These are phyloP conservation scores for Sugiyamaella sp. DNA, from an alignment of 1,139 yeast genomes.

Conservation along the genomic window DNA sequence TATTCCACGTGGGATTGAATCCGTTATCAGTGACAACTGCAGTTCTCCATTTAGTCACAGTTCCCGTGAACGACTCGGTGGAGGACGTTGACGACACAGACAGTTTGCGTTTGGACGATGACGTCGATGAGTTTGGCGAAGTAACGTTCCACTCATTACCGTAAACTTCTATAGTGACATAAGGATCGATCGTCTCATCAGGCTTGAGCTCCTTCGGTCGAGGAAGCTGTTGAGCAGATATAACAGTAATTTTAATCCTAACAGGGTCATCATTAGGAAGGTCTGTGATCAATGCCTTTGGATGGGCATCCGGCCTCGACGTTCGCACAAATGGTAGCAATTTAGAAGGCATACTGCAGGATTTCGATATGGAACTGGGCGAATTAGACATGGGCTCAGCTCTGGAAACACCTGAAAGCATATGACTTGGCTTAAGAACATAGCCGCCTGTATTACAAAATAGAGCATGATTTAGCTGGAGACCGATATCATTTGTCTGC, in stretches of 20 bases:
- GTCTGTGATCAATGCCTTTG: neutral
- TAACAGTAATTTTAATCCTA: constrained; percentile 49
- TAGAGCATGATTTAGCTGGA: constrained; percentile 86
- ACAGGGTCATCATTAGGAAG: constrained; percentile 27
- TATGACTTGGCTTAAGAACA: constrained; percentile 64
- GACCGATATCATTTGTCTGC: constrained; percentile 92
- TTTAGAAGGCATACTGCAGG: constrained; percentile 4
- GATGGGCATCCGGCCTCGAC: neutral
- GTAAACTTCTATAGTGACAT: constrained; percentile 57
- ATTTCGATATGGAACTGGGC: neutral
- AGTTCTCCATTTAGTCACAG: constrained; percentile 42
- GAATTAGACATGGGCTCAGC: constrained; percentile 6
- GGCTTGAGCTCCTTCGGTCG: constrained; percentile 55
- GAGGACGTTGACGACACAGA: constrained; percentile 17
- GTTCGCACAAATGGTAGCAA: constrained; percentile 11
- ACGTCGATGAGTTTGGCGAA: constrained; percentile 15
- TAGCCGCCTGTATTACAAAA: constrained; percentile 74
- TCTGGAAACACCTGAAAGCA: constrained; percentile 21
- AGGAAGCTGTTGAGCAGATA: constrained; percentile 88
- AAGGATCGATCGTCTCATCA: constrained; percentile 56
- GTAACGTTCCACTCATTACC: constrained; percentile 41
- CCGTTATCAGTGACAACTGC: constrained; percentile 61
- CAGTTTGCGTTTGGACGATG: constrained; percentile 13
- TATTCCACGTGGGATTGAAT: constrained; percentile 84
- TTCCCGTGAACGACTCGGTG: constrained; percentile 22